Percentiles rank a stretch among this genome's conserved stretches.
phyloP scores from a whole-genome alignment of 257 asterid species.

The Knoxia roxburghii region DNA sequence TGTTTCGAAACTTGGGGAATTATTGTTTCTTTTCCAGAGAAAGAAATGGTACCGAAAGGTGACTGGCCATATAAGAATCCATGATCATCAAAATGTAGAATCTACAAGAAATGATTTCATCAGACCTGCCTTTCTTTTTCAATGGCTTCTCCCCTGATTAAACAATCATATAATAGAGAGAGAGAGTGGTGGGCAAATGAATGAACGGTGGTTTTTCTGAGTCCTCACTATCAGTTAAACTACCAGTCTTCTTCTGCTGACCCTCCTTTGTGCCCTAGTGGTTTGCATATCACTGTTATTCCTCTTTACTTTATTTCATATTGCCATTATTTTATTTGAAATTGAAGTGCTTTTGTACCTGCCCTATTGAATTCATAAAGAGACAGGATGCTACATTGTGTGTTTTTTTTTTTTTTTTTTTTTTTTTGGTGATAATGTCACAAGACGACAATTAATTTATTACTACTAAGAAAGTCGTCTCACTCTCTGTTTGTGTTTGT shows the following conservation, averaged over 20 bases:
- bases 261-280: neutral
- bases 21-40: too few relatives aligned
- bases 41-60: too few relatives aligned
- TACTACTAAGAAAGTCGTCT: neutral
- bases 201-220: neutral
- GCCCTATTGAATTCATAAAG: neutral
- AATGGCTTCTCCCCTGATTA: too few relatives aligned
- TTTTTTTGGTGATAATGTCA: neutral
- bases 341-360: constrained; percentile 4
- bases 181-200: too few relatives aligned
- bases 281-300: constrained; percentile 2
- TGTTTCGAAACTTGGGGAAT: too few relatives aligned
- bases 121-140: too few relatives aligned
- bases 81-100: too few relatives aligned
- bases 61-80: too few relatives aligned
- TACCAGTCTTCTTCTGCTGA: neutral
- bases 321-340: neutral
- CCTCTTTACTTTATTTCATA: neutral
- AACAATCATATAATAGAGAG: too few relatives aligned
- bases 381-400: neutral
- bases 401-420: neutral
- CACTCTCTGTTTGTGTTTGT: neutral
- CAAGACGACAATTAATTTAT: constrained; percentile 4
- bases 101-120: too few relatives aligned
- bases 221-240: neutral